Evolutionary conservation across 1,284 basidiomycete genomes (phyloP).

Genomic region (Thelephora terrestris): DNA sequence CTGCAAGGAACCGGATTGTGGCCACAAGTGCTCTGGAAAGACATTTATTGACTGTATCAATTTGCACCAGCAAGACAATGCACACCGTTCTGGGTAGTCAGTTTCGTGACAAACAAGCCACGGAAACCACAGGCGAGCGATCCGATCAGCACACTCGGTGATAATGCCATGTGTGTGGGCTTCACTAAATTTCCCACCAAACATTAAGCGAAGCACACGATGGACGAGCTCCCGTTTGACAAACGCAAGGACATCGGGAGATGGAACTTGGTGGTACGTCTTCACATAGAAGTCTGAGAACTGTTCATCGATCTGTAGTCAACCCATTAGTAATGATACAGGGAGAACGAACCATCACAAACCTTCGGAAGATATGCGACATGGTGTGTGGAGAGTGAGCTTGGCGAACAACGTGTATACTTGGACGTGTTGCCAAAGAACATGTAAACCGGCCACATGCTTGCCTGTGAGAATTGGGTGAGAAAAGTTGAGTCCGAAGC

Average conservation of each 20-base stretch:
- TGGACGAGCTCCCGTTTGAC: constrained; percentile 19
- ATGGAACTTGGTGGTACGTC: constrained; percentile 1
- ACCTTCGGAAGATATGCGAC: constrained; percentile 20
- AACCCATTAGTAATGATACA: too few species aligned
- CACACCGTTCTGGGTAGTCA: constrained; percentile 23
- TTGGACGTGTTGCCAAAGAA: constrained; percentile 15
- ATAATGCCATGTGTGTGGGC: constrained; percentile 19
- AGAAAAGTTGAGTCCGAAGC: constrained; percentile 15
- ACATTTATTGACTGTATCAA: not conserved
- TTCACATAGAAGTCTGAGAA: constrained; percentile 1
- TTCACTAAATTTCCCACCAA: constrained; percentile 18
- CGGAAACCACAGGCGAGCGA: constrained; percentile 11
- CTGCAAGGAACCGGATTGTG: constrained; percentile 7
- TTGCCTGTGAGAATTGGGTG: constrained; percentile 11
- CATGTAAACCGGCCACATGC: constrained; percentile 16
- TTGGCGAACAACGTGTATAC: constrained; percentile 14
- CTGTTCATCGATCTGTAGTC: constrained; percentile 8
- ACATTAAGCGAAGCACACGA: constrained; percentile 13
- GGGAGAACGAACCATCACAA: too few species aligned
- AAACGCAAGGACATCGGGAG: constrained; percentile 10
- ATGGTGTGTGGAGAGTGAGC: constrained; percentile 10
- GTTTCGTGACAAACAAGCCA: constrained; percentile 15
- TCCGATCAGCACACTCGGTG: constrained; percentile 13
- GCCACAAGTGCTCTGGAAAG: constrained; percentile 11
- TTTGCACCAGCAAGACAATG: not conserved